Base-by-base conservation (phyloP, 371 early-diverging fungal genomes). In the Batrachochytrium dendrobatidis region DNA sequence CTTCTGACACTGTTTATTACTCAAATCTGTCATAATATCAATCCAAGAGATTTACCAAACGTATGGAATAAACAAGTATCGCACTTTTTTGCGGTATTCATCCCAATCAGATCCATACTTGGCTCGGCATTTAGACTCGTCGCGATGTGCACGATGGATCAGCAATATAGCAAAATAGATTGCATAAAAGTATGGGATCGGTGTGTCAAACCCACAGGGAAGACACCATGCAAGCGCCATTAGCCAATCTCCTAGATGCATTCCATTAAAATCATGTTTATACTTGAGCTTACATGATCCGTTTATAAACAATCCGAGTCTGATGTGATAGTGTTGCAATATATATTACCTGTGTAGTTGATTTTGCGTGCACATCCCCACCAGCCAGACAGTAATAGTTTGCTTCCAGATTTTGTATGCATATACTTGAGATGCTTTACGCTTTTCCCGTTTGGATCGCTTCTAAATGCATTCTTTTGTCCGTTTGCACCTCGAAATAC, bases 81-180 rank as follows among this genome's bases (percentile, higher is more conserved):
- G 84, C 7, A 96, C 97, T 22, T 76, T 74, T n/a, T 73, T 64
- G 63, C 88, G 86, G 72, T 96, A 96, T 58, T 75, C 72, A 22
- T 90, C 86, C 97, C 97, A 96, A 63, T 90, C 92, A 49, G 81
- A 77, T 29, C 91, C 91, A 72, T 96, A 96, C 78, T 95, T 95
- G 39, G 76, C 72, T n/a, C 72, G 75, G 73, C 95, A 94, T 67
- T 88, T 85, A 50, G 84, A 79, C 53, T 94, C 93, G 65, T 96
- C 97, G 51, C 94, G 83, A 46, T 79, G 70, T 57, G 85, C 89
- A 53, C 95, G 88, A 74, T 95, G 94, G 48, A 91, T 67, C 26
- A 96, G 77, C 17, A 94, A 75, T 18, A 94, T 78, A 25, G 83
- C 84, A 77, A 94, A 92, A 72, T 92, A 96, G 59, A 90, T 68